Base-by-base conservation (phyloP, 345 rosid species). In the Isatis tinctoria region DNA sequence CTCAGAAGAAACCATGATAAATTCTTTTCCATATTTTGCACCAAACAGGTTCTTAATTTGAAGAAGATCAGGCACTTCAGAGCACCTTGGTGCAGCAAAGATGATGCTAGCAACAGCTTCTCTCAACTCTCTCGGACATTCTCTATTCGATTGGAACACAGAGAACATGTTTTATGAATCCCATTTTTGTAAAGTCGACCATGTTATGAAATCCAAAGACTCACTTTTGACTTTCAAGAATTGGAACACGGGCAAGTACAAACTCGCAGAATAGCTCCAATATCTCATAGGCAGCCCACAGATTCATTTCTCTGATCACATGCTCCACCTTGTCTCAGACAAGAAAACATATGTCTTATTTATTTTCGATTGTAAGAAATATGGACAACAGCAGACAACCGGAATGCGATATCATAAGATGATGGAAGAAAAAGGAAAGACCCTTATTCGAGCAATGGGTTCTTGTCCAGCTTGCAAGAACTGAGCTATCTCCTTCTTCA, bases 21-120 rank as follows among this genome's bases (percentile, higher is more conserved):
- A 94, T 60, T 94, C 97, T 82, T 94, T 91, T 17, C 96, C 97
- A 79, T 91, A 94, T 82, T 91, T 94, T 12, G 92, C 68, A 68
- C 88, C 70, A 80, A 94, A 85, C 44, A 91, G 77, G 74, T 91
- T 94, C 89, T 85, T 91, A 51, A 94, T 74, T 57, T 85, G 90
- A 78, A 94, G 72, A 74, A 91, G 83, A 78, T 94, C 98, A 40
- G 96, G 93, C 69, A 94, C 85, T 74, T 94, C 96, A 36, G 98
- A 91, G 79, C 97, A 90, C 82, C 97, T 85, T n/a, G 98, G 93
- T 75, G 98, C 90, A 39, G 98, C 89, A 85, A 89, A 94, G 53
- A 91, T 87, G 64, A 94, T 88, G 81, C 96, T 91, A 39, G 97
- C 85, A 76, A 91, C 70, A 72, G 97, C 98, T 80, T 94, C 98